A percentile compares a stretch with the other conserved stretches of the same genome.
Evolutionary conservation across 371 early-diverging fungal species (phyloP).

Genomic region (Mortierella sp.): DNA sequence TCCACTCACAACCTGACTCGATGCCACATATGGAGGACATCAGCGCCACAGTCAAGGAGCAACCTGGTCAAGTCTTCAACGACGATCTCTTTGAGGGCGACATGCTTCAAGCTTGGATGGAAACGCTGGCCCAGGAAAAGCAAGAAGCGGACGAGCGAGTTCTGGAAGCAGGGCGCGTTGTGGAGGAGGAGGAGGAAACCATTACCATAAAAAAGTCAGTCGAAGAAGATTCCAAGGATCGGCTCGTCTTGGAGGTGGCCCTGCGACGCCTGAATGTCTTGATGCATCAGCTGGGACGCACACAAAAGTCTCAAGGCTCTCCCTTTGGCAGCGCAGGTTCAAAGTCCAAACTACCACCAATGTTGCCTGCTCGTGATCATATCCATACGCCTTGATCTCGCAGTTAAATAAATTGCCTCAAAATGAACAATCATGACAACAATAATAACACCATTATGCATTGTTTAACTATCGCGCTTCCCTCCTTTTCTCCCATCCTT

Average conservation of each 20-base stretch:
- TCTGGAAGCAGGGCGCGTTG: background rate
- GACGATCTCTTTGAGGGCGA: conserved; percentile 63
- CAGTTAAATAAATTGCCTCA: too few species aligned
- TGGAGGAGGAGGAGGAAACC: background rate
- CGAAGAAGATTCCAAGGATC: background rate
- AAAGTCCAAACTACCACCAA: background rate
- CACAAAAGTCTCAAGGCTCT: background rate
- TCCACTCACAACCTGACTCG: background rate
- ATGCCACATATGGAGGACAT: background rate
- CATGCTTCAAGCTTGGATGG: conserved; percentile 45
- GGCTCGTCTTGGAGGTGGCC: conserved; percentile 32
- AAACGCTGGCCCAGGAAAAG: conserved; percentile 46
- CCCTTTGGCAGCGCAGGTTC: background rate
- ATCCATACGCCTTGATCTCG: too few species aligned
- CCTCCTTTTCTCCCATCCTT: too few species aligned
- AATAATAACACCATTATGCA: too few species aligned
- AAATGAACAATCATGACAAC: too few species aligned
- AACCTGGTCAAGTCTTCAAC: conserved; percentile 65
- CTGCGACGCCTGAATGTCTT: conserved; percentile 40
- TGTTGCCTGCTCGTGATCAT: too few species aligned
- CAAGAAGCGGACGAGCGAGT: conserved; percentile 29
- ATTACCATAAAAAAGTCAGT: background rate
- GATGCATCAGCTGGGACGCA: conserved; percentile 38
- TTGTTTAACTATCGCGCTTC: too few species aligned
- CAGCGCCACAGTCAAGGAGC: background rate